Base-by-base conservation (phyloP, 345 rosid genomes). In the Eucalyptus fibrosa region DNA sequence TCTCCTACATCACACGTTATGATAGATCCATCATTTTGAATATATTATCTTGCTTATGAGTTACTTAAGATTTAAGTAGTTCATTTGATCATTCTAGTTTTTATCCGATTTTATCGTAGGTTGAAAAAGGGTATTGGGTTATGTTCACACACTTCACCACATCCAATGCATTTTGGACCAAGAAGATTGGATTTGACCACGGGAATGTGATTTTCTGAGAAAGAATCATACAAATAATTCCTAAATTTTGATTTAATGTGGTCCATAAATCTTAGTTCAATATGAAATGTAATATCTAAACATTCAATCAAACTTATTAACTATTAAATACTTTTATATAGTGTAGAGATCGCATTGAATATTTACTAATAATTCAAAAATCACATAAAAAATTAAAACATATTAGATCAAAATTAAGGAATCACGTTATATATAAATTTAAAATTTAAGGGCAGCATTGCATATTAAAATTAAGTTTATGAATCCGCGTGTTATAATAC, bases 251-350 rank as follows among this genome's bases (percentile, higher is more conserved):
- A 32, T 67, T 56, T 6, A 19, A 72, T 37, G 7, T 37, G 4
- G 1, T 37, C 3, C 8, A 0, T 37, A 4, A 37, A 37, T 5
- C 12, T 34, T 69, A 9, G 0, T 34, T 19, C 2, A 9, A 72
- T 3, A 4, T 77, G 1, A 34, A 37, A 37, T 37, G 0, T 37
- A 9, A 4, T 19, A 0, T 2, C 1, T 10, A 23, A 6, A 21
- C 0, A 3, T 40, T 21, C 9, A 11, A 37, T 21, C 0, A 3
- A 4, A 21, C 0, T 2, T 7, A 0, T 19, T 0, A 37, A 6
- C 0, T 11, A 2, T 77, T 40, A 21, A 72, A 9, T 12, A 77
- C 21, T 77, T 6, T 37, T 2, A 37, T 6, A 72, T 72, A 2
- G 2, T 40, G 0, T 34, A 72, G 23, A 21, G 2, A 77, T 6